A percentile compares a stretch with the other conserved stretches of the same genome.
Evolutionary conservation across 2,329 filamentous ascomycete genomes (phyloP).

Genomic region (Clonostachys rosea): DNA sequence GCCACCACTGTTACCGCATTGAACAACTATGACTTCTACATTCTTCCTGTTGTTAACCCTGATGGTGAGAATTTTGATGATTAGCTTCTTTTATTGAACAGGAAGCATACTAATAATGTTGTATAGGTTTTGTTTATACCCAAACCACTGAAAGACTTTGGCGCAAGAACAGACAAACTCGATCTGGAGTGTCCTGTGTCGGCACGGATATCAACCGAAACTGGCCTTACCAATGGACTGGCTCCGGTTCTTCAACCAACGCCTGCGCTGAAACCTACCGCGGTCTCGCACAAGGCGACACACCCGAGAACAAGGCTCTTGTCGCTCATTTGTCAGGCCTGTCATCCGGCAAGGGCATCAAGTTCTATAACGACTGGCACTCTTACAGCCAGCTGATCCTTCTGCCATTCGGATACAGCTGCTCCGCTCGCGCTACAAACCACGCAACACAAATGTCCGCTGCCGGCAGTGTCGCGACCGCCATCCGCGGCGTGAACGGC

Average conservation of each 20-base stretch:
- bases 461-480: slow-evolving; percentile 34
- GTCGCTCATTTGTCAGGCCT: slow-evolving; percentile 15
- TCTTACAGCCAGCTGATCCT: slow-evolving; percentile 52
- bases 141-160: slow-evolving; percentile 48
- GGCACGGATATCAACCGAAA: slow-evolving; percentile 50
- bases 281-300: slow-evolving; percentile 29
- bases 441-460: slow-evolving; percentile 38
- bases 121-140: slow-evolving; percentile 45
- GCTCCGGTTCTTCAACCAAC: slow-evolving; percentile 35
- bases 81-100: neutral
- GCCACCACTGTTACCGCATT: slow-evolving; percentile 24
- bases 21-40: slow-evolving; percentile 62
- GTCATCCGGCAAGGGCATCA: slow-evolving; percentile 31
- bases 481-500: slow-evolving; percentile 33
- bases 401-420: slow-evolving; percentile 50
- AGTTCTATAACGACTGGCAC: slow-evolving; percentile 58
- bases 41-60: slow-evolving; percentile 59
- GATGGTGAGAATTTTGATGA: slow-evolving; percentile 34
- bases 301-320: slow-evolving; percentile 42
- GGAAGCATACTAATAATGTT: neutral
- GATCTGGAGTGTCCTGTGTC: slow-evolving; percentile 26
- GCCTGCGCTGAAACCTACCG: slow-evolving; percentile 40
- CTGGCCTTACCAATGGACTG: slow-evolving; percentile 46
- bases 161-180: slow-evolving; percentile 47
- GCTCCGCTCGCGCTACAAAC: slow-evolving; percentile 34